Base-by-base conservation (phyloP, 768 basidiomycete genomes). In the Mycena maculata region DNA sequence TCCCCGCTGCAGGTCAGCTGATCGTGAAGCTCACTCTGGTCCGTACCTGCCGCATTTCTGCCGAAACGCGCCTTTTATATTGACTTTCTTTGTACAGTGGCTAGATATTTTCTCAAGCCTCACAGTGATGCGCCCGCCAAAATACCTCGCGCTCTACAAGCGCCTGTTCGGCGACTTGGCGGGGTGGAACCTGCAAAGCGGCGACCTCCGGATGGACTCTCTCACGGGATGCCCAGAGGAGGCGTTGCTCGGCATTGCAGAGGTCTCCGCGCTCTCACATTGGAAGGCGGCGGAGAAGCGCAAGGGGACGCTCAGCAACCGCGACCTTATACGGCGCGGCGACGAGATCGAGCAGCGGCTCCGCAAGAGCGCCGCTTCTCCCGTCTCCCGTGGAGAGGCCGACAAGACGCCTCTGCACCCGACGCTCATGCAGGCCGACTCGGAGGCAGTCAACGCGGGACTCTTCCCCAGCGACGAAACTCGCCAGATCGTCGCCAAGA, bases 171-270 rank as follows among this genome's bases (percentile, higher is more conserved):
- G 86, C 15, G 83, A 84, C 53, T 78, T 77, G 44, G 83, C 79
- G 52, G 77, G 79, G 18, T 83, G 81, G 41, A 87, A 81, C 72
- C 87, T 87, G 82, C 76, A 78, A 49, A 74, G 71, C 68, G 72
- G 72, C 67, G 72, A 60, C 58, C 78, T 88, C 70, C 85, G 85
- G 53, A 89, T 94, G 86, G 91, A 92, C 69, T 77, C 80, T 49
- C 77, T 94, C 65, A 90, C 87, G 25, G 93, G 93, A 30, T 94
- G 92, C 80, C 89, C 93, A 3, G 91, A 95, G 72, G 91, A 91
- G 71, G 90, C 88, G 11, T 78, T 94, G 75, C 85, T 94, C 65
- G 91, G 88, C 39, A 85, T 94, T 65, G 92, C 89, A 25, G 92
- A 94, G 74, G 84, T 87, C 23, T 88, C 90, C n/a, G 83, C 85